Conservation (phyloP, 2,329 filamentous ascomycete species). For the Monosporascus ibericus region DNA sequence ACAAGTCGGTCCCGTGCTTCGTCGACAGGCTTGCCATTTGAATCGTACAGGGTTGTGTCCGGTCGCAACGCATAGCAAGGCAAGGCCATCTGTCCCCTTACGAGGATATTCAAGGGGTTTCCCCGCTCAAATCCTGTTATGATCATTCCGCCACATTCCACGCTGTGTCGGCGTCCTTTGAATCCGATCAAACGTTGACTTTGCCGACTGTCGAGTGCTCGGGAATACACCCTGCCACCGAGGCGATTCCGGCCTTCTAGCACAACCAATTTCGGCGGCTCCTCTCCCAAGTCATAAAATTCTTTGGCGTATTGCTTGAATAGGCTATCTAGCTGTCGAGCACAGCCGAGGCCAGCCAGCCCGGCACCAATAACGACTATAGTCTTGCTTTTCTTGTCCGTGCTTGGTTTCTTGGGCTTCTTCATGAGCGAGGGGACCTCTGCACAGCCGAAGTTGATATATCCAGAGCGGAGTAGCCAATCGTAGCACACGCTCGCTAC, state of each 20-base stretch:
- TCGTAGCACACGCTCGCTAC: constrained; percentile 84
- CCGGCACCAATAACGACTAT: constrained; percentile 87
- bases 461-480: constrained; percentile 85
- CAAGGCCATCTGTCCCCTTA: constrained; percentile 83
- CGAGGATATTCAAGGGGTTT: constrained; percentile 85
- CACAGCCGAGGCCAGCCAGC: constrained; percentile 89
- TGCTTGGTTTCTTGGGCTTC: constrained; percentile 32
- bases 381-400: constrained; percentile 56
- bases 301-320: constrained; percentile 72
- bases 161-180: constrained; percentile 64
- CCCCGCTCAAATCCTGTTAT: constrained; percentile 95
- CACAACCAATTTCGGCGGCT: constrained; percentile 67
- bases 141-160: constrained; percentile 97
- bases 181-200: constrained; percentile 43
- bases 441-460: constrained; percentile 94
- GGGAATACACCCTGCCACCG: constrained; percentile 90
- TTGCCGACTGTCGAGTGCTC: constrained; percentile 54
- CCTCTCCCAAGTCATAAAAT: constrained; percentile 59
- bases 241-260: constrained; percentile 83
- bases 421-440: constrained; percentile 52
- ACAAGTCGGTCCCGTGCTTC: constrained; percentile 72
- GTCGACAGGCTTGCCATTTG: constrained; percentile 71
- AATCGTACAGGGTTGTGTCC: constrained; percentile 87
- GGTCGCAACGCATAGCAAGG: constrained; percentile 75
- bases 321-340: constrained; percentile 82